Percentiles rank a stretch among this genome's conserved stretches.
These are phyloP conservation scores for Pseudogymnoascus sp. DNA, from an alignment of 2,329 filamentous ascomycete species.

Conservation along the genomic window DNA sequence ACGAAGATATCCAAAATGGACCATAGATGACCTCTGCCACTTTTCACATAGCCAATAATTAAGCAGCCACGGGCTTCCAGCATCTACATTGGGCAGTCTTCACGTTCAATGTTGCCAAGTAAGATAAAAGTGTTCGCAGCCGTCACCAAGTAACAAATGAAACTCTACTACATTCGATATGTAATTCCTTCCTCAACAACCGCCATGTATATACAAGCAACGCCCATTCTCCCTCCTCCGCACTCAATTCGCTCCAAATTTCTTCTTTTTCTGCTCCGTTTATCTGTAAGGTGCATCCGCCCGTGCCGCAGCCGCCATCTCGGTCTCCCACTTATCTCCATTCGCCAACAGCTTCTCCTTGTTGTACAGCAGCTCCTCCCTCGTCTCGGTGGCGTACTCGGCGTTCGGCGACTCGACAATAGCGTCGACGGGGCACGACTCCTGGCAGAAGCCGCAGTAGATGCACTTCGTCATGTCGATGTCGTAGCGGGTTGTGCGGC, in stretches of 20 bases:
- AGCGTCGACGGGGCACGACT: constrained; percentile 96
- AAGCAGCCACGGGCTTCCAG: neutral
- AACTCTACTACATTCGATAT: constrained; percentile 5
- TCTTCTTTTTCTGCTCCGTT: constrained; percentile 21
- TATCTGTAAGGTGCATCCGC: constrained; percentile 91
- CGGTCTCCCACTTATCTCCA: constrained; percentile 96
- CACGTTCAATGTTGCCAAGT: neutral
- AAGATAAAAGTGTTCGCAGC: neutral
- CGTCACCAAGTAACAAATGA: constrained; percentile 4
- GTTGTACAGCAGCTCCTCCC: constrained; percentile 95
- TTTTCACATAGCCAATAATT: neutral
- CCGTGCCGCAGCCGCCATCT: constrained; percentile 83
- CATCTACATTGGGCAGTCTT: neutral
- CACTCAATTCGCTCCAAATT: neutral
- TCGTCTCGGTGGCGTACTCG: constrained; percentile 68
- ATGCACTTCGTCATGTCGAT: constrained; percentile 99
- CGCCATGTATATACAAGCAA: constrained; percentile 6
- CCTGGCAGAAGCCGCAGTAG: constrained; percentile 98
- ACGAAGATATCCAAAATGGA: neutral
- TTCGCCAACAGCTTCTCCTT: constrained; percentile 89
- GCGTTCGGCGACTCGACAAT: constrained; percentile 73
- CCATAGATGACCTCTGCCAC: neutral
- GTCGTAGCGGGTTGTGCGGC: constrained; percentile 94
- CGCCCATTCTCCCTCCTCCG: neutral
- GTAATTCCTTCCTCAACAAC: neutral